phyloP scores from a whole-genome alignment of 345 rosid genomes.

The Mangifera indica region DNA sequence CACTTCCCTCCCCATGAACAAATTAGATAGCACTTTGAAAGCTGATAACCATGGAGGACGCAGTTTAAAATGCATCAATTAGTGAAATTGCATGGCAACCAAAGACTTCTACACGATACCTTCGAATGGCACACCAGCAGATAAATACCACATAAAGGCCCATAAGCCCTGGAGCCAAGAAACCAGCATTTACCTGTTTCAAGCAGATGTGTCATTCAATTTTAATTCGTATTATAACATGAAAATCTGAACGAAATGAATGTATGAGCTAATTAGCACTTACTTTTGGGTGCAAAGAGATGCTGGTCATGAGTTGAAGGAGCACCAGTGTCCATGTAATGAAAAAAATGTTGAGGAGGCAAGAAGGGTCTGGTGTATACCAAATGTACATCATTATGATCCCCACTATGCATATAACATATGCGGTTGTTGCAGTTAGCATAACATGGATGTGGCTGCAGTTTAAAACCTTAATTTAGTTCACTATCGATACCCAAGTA shows the following conservation, averaged over 20 bases:
- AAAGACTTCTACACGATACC: constrained; percentile 39
- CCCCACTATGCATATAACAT: constrained; percentile 72
- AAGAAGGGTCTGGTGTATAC: constrained; percentile 82
- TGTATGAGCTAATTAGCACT: constrained; percentile 9
- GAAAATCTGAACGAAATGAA: constrained; percentile 1
- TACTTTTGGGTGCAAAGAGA: constrained; percentile 86
- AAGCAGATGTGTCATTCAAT: constrained; percentile 1
- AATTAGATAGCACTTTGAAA: not conserved
- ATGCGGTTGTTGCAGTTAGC: constrained; percentile 64
- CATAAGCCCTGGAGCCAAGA: constrained; percentile 92
- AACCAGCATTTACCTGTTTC: constrained; percentile 71
- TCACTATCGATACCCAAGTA: not conserved
- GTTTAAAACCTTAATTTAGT: constrained; percentile 2
- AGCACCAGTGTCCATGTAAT: constrained; percentile 91
- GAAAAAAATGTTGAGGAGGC: constrained; percentile 90
- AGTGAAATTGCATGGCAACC: not conserved
- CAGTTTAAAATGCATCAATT: not conserved
- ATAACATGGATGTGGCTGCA: constrained; percentile 78
- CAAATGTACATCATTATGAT: constrained; percentile 90
- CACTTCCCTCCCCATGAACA: not conserved
- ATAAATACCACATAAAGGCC: constrained; percentile 88
- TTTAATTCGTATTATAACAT: not conserved
- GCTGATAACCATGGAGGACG: not conserved
- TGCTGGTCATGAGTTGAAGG: constrained; percentile 90
- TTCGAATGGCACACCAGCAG: constrained; percentile 96